Base-by-base conservation (phyloP, 2,329 filamentous ascomycete species). In the Cladobotryum protrusum region DNA sequence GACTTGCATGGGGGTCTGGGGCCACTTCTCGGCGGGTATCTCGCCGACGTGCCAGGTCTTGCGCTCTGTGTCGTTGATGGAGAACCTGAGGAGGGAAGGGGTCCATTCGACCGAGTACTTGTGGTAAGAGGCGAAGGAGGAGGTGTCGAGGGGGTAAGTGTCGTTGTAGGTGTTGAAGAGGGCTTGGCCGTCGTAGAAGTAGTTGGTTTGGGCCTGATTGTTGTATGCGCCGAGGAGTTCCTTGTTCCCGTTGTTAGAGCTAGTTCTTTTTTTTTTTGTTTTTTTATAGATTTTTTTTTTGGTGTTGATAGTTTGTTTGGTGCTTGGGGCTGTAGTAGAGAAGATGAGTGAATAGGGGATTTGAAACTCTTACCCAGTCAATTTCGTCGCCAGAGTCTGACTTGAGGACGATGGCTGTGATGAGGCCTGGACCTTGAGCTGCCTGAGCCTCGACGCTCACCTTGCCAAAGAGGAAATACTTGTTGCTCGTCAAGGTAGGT, bases 381-480 rank as follows among this genome's bases (percentile, higher is more conserved):
- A 93, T 88, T 68, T 93, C 88, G 41, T 93, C 87, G 24, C 90
- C 73, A 56, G 81, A 79, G 62, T 92, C 87, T 1, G 86, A 90
- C 67, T 89, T 84, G 56, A 93, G 68, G 18, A 92, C 85, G 9
- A 86, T 75, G 50, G 85, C 86, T 67, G 85, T 90, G 54, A 93
- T 84, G 53, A 92, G 86, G 42, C 88, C 88, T 1, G 74, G 76
- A 3, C 87, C 87, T 2, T 83, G 78, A 18, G 87, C 85, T 11
- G 86, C 79, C 63, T 86, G 84, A 66, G 89, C 72, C 18, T 77
- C 76, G 47, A 85, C 81, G 40, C 86, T 82, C 53, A 89, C 81
- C 57, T 80, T 82, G 48, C 88, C 88, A 61, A 90, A 93, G 83
- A 93, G 89, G 63, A 93, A 85, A 70, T 92, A 92, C 76, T 85